These are phyloP conservation scores for Penicillium macrosclerotiorum DNA, from an alignment of 495 filamentous ascomycete genomes.

Conservation along the genomic window DNA sequence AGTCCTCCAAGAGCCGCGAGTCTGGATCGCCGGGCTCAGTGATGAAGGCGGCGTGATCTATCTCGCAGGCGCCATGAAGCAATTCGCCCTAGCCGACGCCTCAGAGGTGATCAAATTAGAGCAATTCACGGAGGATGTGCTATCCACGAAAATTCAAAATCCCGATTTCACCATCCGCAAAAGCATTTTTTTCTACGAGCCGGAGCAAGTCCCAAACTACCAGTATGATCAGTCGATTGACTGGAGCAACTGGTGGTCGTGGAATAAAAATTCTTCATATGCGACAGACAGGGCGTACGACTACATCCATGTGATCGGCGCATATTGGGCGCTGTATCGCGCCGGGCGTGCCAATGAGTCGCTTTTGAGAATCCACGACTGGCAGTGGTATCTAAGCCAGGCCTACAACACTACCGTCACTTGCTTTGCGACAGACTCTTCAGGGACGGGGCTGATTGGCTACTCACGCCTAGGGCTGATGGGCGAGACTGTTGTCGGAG, in stretches of 20 bases:
- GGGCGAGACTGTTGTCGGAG: conserved; percentile 51
- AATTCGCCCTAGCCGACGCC: conserved; percentile 39
- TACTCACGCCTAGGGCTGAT: conserved; percentile 46
- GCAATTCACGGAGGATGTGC: conserved; percentile 38
- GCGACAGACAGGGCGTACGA: conserved; percentile 47
- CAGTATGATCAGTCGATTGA: conserved; percentile 32
- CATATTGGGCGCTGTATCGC: conserved; percentile 52
- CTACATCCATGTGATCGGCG: conserved; percentile 50
- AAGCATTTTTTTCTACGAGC: conserved; percentile 52
- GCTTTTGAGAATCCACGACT: conserved; percentile 30
- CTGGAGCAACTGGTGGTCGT: conserved; percentile 39
- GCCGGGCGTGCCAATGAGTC: conserved; percentile 40
- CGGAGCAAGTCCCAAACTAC: conserved; percentile 31
- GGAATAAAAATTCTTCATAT: conserved; percentile 41
- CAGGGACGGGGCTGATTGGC: conserved; percentile 24
- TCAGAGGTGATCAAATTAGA: conserved; percentile 47
- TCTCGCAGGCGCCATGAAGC: conserved; percentile 47
- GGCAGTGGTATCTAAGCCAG: conserved; percentile 49
- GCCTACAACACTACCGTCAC: conserved; percentile 34
- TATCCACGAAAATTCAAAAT: conserved; percentile 42
- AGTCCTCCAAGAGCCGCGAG: conserved; percentile 47
- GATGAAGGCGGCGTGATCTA: conserved; percentile 53
- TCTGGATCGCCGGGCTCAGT: conserved; percentile 53
- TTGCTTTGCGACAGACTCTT: conserved; percentile 12
- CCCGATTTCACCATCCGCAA: conserved; percentile 42